phyloP scores from a whole-genome alignment of 306 rosid species.

The Morella rubra region DNA sequence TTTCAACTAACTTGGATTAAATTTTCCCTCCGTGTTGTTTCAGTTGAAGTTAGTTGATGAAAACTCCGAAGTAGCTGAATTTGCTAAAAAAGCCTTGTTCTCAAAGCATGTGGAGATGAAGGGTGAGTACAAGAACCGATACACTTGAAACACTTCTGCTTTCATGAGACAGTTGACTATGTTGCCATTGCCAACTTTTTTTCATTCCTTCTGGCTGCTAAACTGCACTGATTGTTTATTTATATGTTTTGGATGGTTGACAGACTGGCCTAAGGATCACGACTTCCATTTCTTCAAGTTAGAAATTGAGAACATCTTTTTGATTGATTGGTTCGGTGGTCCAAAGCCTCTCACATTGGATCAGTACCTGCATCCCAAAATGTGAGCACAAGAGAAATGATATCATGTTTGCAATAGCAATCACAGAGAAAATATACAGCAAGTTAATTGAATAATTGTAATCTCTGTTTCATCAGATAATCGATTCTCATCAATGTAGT shows the following conservation, averaged over 20 bases:
- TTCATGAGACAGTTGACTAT: constrained; percentile 4
- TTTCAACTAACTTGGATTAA: constrained; percentile 6
- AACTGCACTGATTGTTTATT: neutral
- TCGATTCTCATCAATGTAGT: constrained; percentile 9
- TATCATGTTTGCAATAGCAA: constrained; percentile 5
- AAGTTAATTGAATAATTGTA: neutral
- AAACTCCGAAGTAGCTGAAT: constrained; percentile 53
- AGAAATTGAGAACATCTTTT: constrained; percentile 67
- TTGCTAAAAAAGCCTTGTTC: constrained; percentile 76
- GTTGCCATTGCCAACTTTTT: constrained; percentile 13
- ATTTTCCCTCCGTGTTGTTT: constrained; percentile 28
- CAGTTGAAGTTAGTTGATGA: constrained; percentile 67
- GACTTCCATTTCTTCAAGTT: constrained; percentile 67
- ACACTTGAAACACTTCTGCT: constrained; percentile 11
- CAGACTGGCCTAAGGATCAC: constrained; percentile 84
- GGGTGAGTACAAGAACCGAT: constrained; percentile 39
- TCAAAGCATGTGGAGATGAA: constrained; percentile 90
- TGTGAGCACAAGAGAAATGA: constrained; percentile 37
- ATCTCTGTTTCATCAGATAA: neutral
- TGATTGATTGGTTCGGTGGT: constrained; percentile 86
- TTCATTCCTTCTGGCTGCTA: neutral
- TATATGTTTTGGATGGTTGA: constrained; percentile 13
- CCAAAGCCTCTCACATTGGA: constrained; percentile 77
- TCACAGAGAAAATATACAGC: neutral
- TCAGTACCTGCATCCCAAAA: constrained; percentile 55